Evolutionary conservation across 345 rosid genomes (phyloP).

Genomic region (Ceriops tagal): DNA sequence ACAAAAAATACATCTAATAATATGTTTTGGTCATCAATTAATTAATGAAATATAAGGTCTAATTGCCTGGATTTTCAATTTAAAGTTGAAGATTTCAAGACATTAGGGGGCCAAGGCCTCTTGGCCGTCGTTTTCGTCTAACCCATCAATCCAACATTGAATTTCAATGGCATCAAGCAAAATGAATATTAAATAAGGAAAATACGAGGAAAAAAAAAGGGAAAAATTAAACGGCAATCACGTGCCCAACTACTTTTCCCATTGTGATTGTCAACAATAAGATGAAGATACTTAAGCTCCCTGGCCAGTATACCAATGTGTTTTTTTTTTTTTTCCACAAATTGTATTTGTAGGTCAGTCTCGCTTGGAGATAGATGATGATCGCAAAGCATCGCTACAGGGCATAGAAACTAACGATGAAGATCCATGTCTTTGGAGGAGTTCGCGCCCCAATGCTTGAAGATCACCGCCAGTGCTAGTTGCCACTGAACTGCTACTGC

Average conservation of each 20-base stretch:
- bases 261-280: conserved; percentile 1
- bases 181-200: conserved; percentile 5
- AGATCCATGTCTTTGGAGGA: conserved; percentile 63
- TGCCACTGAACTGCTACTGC: conserved; percentile 27
- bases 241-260: conserved; percentile 11
- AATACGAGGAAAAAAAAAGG: not conserved
- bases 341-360: conserved; percentile 21
- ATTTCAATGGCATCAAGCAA: not conserved
- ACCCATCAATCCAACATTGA: not conserved
- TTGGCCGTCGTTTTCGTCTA: too few relatives aligned
- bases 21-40: too few relatives aligned
- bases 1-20: too few relatives aligned
- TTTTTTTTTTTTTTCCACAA: conserved; percentile 8
- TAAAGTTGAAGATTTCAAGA: too few relatives aligned
- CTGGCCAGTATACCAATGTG: conserved; percentile 12
- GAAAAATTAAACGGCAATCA: not conserved
- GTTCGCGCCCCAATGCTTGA: conserved; percentile 76
- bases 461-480: conserved; percentile 50
- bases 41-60: too few relatives aligned
- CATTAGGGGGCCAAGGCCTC: too few relatives aligned
- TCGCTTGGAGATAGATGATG: conserved; percentile 52
- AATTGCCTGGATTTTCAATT: too few relatives aligned
- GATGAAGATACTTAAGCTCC: conserved; percentile 21
- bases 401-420: conserved; percentile 40
- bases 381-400: conserved; percentile 44